These are phyloP conservation scores for Podila verticillata DNA, from an alignment of 192 early-diverging fungal genomes.

Conservation along the genomic window DNA sequence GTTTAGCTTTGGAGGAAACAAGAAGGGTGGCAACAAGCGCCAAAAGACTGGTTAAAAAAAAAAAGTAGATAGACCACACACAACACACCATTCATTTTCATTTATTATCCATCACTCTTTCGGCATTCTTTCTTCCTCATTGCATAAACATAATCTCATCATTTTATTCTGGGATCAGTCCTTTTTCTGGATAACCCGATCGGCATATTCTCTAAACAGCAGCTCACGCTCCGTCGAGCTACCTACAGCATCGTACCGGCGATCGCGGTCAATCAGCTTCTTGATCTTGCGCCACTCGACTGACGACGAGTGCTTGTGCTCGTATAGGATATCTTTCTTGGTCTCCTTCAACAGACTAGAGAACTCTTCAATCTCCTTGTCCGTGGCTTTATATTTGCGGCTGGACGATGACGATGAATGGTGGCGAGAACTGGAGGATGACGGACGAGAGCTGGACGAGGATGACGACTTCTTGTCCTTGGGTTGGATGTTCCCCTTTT, in stretches of 20 bases:
- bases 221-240: conserved; percentile 73
- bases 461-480: background rate
- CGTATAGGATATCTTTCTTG: conserved; percentile 49
- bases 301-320: conserved; percentile 62
- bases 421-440: background rate
- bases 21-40: conserved; percentile 44
- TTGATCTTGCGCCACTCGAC: conserved; percentile 73
- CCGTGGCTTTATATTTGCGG: conserved; percentile 48
- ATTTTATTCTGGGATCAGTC: conserved; percentile 3
- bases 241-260: conserved; percentile 70
- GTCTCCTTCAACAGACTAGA: conserved; percentile 66
- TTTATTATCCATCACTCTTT: too few relatives aligned
- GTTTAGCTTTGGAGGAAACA: conserved; percentile 44
- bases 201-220: conserved; percentile 71
- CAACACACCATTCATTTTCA: too few relatives aligned
- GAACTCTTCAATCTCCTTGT: conserved; percentile 63
- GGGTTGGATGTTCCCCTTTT: conserved; percentile 46
- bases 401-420: background rate
- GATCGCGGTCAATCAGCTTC: conserved; percentile 70
- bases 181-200: conserved; percentile 36
- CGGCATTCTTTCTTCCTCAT: too few relatives aligned
- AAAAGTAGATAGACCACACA: too few relatives aligned
- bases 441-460: background rate
- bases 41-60: conserved; percentile 40
- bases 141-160: too few relatives aligned